Base-by-base conservation (phyloP, 2,329 filamentous ascomycete genomes). In the Clarireedia paspali region DNA sequence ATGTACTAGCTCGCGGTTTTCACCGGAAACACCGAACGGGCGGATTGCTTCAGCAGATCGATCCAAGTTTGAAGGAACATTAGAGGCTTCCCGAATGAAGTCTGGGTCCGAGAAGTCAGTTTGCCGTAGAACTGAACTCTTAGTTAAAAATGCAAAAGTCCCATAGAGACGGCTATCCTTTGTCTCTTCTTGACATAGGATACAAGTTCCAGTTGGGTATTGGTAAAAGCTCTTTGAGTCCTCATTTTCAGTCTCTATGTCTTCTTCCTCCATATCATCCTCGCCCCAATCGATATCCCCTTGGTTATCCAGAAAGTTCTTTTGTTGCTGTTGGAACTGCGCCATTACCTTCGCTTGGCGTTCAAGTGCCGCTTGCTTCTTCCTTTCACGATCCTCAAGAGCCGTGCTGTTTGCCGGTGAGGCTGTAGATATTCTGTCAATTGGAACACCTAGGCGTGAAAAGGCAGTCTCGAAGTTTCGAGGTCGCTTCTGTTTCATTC, bases 251-350 rank as follows among this genome's bases (percentile, higher is more conserved):
- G 75, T 73, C 40, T 82, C 80, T 12, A 73, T 60, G 51, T 88
- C 83, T 53, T 88, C 85, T 27, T 89, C 81, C 47, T 94, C 87
- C 26, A 84, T 79, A 40, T 88, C 89, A 50, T 90, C 81, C 58
- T 94, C 88, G 14, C 89, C 91, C 88, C 90, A 96, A 70, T 96
- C 88, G 58, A 96, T 81, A 44, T 85, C 79, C n/a, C 83, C 87
- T 70, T 96, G 91, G 61, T 87, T 94, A 56, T 89, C 87, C 73
- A 99, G 75, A 72, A 99, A 99, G 65, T 84, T 94, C 72, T 95
- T 92, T 69, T 97, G 95, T 68, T 99, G 92, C 68, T 96, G 88
- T 70, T 97, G 94, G 72, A 99, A 96, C 68, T 96, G 91, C 1
- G 91, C 94, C 91, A 99, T 96, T 34, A 99, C 90, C 66, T 84